Base-by-base conservation (phyloP, 1,284 basidiomycete genomes). In the Papiliotrema nemorosa region DNA sequence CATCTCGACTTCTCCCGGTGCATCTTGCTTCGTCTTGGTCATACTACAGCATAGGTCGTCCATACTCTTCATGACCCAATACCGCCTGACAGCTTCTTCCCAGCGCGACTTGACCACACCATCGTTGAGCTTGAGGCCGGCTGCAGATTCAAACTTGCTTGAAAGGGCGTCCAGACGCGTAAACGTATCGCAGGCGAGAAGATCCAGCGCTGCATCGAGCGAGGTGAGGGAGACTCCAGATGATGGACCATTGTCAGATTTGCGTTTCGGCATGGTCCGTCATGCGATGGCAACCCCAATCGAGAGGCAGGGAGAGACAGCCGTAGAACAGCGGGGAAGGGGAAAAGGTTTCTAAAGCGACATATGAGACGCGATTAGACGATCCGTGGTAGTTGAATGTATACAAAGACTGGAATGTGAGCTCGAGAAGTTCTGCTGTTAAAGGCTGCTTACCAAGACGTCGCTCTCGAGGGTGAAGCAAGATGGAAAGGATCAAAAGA, bases 21-120 rank as follows among this genome's bases (percentile, higher is more conserved):
- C 43, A 29, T 38, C 38, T 25, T 18, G 39, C n/a, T 31, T 51
- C 33, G 55, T 46, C 31, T 44, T 53, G 1, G 52, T 43, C 2
- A 49, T 45, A 2, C 54, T 44, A 35, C 71, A 73, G 10, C 58
- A 59, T 9, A 73, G 50, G 39, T 66, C 67, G 31, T 69, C 64
- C 61, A 73, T 66, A 39, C 67, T 63, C 56, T 66, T 69, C 64
- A 70, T 72, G 16, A 71, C 60, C 62, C 60, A 64, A 44, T 69
- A 70, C 33, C 71, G 40, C 52, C 67, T 70, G 25, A 67, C 62
- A 3, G 69, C 71, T 42, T 73, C 71, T 13, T 72, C 68, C 69
- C 69, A 73, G 26, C 71, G 36, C 2, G 49, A 48, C 43, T 61
- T 59, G 22, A 65, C 54, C 6, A 69, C 64, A 0, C 68, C 67